phyloP scores from a whole-genome alignment of 768 basidiomycete genomes.

The Leccinum aurantiacum region DNA sequence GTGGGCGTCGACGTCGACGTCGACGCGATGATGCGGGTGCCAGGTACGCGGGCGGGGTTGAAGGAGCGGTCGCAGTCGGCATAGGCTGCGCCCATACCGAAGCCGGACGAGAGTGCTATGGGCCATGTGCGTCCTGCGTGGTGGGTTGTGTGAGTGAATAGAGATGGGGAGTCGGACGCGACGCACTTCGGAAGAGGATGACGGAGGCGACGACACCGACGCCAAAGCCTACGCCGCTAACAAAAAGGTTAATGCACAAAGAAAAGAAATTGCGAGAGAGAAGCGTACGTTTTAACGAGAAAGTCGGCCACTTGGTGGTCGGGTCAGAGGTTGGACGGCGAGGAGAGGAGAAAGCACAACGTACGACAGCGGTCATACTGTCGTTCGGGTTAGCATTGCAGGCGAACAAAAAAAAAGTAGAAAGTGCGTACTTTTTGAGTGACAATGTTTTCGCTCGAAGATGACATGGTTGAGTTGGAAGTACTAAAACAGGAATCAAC shows the following conservation, averaged over 20 bases:
- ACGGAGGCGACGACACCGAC: constrained; percentile 87
- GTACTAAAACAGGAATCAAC: constrained; percentile 28
- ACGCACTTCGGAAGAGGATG: constrained; percentile 88
- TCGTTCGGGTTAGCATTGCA: not conserved
- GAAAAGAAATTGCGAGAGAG: constrained; percentile 18
- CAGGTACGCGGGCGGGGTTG: constrained; percentile 87
- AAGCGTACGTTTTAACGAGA: constrained; percentile 80
- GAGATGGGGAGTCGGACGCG: not conserved
- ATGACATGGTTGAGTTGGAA: constrained; percentile 53
- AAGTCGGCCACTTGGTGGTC: constrained; percentile 65
- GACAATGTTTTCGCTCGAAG: constrained; percentile 87
- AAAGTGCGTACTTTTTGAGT: constrained; percentile 73
- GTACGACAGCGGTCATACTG: constrained; percentile 86
- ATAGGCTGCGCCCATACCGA: constrained; percentile 84
- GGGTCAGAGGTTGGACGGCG: constrained; percentile 19
- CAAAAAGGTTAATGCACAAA: constrained; percentile 9
- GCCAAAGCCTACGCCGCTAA: constrained; percentile 85
- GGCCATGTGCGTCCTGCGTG: constrained; percentile 86
- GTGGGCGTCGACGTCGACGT: not conserved
- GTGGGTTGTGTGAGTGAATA: constrained; percentile 11
- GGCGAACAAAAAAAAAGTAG: not conserved
- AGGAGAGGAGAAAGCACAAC: constrained; percentile 42
- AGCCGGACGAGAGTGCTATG: constrained; percentile 81
- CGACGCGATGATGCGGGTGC: constrained; percentile 66
- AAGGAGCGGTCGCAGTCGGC: constrained; percentile 92